Evolutionary conservation across 495 filamentous ascomycete genomes (phyloP), one percentile per base, ranked within the genome.

Genomic region (Xylaria castorea): DNA sequence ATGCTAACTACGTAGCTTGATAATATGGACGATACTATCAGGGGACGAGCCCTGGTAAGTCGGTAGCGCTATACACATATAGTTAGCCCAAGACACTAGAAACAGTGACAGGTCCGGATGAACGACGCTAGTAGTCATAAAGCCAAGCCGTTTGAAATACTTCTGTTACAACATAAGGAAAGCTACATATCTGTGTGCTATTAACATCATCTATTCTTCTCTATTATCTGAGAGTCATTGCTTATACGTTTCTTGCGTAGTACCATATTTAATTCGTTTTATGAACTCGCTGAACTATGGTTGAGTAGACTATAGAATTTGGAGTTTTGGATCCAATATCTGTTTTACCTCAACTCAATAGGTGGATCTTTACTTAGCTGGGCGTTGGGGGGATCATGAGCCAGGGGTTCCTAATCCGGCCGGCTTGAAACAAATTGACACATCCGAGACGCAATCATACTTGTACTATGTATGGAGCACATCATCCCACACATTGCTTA

Each of bases 401-500:
- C 20, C n/a, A 58, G 51, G 53, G 67, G 67, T 53, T 70, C 67
- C 30, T 46, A 70, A 61, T 70, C 55, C 27, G 30, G 53, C 40
- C 67, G 25, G 22, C 55, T 60, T 70, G 67, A 61, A 61, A 61
- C 67, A 60, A 70, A 70, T 46, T 48, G 53, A 42, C 53, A 53
- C 27, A 22, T 38, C 40, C 25, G 25, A 51, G 51, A 58, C 51
- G 7, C 42, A 50, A 34, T 64, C 44, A 32, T 65, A 40, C 20
- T 64, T 34, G 63, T 66, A n/a, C 38, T 44, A 44, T 14, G 42
- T 51, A 63, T 51, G 57, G 36, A 38, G 57, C 34, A 32, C 57
- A 61, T 61, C 58, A 38, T 61, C 58, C 58, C 58, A 38, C 30
- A 36, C 40, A 34, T 55, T 22, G 51, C 50, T 32, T 68, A 58